A percentile compares a stretch with the other conserved stretches of the same genome.
phyloP scores from a whole-genome alignment of 306 rosid genomes.

The Carpinus fangiana region DNA sequence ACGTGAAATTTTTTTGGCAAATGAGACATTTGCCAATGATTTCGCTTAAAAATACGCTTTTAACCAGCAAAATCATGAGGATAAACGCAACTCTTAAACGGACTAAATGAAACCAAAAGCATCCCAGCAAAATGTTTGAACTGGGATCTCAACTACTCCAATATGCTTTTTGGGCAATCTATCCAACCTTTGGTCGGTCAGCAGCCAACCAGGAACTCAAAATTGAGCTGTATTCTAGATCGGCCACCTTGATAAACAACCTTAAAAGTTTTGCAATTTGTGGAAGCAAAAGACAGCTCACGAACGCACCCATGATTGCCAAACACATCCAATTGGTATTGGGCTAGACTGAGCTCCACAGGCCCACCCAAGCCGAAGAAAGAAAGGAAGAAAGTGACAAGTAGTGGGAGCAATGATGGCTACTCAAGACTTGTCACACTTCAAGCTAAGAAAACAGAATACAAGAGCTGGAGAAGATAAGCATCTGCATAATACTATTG shows the following conservation, averaged over 20 bases:
- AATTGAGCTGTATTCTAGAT: no score
- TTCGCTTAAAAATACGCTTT: no score
- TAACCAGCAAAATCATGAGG: no score
- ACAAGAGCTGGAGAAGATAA: not conserved
- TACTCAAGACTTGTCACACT: not conserved
- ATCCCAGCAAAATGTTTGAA: not conserved
- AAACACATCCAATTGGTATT: not conserved
- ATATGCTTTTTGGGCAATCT: not conserved
- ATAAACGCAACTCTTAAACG: no score
- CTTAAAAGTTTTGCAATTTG: not conserved
- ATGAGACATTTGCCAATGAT: no score
- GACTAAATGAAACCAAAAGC: no score
- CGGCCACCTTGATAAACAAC: not conserved
- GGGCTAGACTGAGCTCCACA: slow-evolving; percentile 11
- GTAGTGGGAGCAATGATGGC: not conserved
- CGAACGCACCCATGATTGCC: slow-evolving; percentile 12
- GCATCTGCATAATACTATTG: not conserved
- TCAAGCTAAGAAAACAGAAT: not conserved
- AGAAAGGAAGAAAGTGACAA: not conserved
- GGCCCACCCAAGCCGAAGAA: slow-evolving; percentile 11
- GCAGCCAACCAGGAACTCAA: not conserved
- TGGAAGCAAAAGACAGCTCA: not conserved
- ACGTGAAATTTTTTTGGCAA: no score
- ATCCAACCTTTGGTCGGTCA: not conserved
- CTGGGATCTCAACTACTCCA: not conserved